phyloP scores from a whole-genome alignment of 2,329 filamentous ascomycete genomes.

The Fusarium musae region DNA sequence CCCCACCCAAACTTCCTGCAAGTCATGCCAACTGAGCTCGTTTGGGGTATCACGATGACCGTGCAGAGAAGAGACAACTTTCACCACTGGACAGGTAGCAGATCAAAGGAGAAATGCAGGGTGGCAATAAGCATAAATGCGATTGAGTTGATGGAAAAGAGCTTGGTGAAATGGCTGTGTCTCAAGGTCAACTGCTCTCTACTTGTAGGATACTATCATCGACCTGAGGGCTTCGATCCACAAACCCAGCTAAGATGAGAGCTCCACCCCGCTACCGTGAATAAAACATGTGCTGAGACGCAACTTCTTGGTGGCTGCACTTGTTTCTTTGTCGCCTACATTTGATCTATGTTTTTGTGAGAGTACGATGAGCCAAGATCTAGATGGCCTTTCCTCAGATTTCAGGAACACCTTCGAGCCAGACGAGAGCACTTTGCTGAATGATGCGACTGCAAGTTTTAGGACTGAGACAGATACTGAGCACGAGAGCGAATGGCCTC shows the following conservation, averaged over 20 bases:
- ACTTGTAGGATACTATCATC: background rate
- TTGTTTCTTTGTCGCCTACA: too few relatives aligned
- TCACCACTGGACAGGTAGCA: background rate
- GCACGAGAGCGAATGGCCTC: background rate
- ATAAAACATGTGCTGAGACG: background rate
- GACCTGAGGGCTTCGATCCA: background rate
- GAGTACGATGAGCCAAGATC: background rate
- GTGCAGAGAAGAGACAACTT: background rate
- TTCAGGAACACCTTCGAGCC: background rate
- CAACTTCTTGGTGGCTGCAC: too few relatives aligned
- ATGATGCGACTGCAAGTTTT: background rate
- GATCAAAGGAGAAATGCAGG: background rate
- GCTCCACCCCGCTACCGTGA: background rate
- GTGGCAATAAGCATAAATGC: background rate
- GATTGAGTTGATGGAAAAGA: too few relatives aligned
- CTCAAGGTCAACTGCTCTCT: background rate
- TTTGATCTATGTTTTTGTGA: too few relatives aligned
- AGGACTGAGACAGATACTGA: background rate
- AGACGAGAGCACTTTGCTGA: background rate
- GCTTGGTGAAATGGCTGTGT: background rate
- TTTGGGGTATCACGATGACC: background rate
- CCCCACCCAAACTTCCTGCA: background rate
- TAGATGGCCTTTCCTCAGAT: background rate
- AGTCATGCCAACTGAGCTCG: background rate
- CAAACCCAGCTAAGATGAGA: background rate